These are phyloP conservation scores for Eragrostis curvula DNA, from an alignment of 176 grass and related monocot genomes.

Conservation along the genomic window DNA sequence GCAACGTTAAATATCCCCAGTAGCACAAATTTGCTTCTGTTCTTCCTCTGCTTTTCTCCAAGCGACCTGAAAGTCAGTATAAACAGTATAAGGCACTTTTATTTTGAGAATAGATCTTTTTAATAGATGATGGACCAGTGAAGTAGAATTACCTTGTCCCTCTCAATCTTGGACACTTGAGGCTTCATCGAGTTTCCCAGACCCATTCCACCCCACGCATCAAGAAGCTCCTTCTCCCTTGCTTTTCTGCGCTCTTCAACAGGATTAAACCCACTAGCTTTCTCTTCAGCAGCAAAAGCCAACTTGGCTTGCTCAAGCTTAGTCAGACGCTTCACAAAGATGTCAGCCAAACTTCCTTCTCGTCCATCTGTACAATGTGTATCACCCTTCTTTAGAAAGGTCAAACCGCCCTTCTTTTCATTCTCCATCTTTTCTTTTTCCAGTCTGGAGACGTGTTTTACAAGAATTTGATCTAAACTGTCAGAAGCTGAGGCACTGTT, in stretches of 20 bases:
- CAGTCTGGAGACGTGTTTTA: constrained; percentile 59
- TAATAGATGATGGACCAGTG: not conserved
- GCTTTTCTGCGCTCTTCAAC: constrained; percentile 55
- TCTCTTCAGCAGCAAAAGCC: constrained; percentile 40
- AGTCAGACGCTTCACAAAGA: constrained; percentile 56
- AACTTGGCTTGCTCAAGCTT: constrained; percentile 66
- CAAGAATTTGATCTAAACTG: constrained; percentile 67
- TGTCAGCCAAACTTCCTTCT: constrained; percentile 50
- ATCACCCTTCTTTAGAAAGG: constrained; percentile 30
- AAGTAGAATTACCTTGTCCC: constrained; percentile 65
- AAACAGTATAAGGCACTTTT: constrained; percentile 18
- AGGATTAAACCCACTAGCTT: constrained; percentile 44
- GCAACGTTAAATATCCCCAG: not conserved
- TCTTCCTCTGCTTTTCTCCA: constrained; percentile 76
- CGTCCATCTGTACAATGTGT: constrained; percentile 11
- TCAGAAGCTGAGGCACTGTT: constrained; percentile 8
- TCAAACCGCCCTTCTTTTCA: constrained; percentile 23
- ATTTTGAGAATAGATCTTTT: not conserved
- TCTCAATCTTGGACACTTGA: constrained; percentile 80
- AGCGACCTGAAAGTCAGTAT: constrained; percentile 55
- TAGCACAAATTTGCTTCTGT: constrained; percentile 38
- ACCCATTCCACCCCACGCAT: constrained; percentile 78
- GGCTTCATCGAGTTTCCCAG: constrained; percentile 75
- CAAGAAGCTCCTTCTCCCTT: constrained; percentile 72
- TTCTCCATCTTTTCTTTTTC: constrained; percentile 65